A percentile compares a stretch with the other conserved stretches of the same genome.
These are phyloP conservation scores for Rhododendron ovatum DNA, from an alignment of 148 eudicot species.

Conservation along the genomic window DNA sequence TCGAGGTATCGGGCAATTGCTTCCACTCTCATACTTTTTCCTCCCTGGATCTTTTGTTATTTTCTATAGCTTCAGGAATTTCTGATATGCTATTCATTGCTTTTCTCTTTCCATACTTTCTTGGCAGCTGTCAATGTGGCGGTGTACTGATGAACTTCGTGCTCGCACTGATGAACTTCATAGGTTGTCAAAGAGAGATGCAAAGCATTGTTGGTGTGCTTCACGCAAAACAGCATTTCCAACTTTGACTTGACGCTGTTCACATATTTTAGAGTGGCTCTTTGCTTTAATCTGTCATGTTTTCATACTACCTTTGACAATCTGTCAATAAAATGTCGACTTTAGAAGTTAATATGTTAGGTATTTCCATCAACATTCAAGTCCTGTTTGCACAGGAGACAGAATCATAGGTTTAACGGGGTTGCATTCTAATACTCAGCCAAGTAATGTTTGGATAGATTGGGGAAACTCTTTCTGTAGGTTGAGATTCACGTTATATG, in stretches of 20 bases:
- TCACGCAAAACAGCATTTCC: neutral
- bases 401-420: neutral
- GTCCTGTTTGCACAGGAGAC: neutral
- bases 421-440: neutral
- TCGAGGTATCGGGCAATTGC: constrained; percentile 60
- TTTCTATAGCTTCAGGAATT: neutral
- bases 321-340: neutral
- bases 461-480: neutral
- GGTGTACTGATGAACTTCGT: constrained; percentile 91
- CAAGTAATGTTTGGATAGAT: neutral
- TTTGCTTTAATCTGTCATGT: neutral
- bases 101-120: constrained; percentile 9
- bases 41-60: constrained; percentile 30
- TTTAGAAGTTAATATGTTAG: neutral
- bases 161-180: constrained; percentile 68
- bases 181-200: constrained; percentile 62
- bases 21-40: constrained; percentile 68
- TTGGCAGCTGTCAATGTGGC: constrained; percentile 91
- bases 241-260: neutral
- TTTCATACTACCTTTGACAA: neutral
- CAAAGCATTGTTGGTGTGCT: constrained; percentile 83
- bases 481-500: neutral
- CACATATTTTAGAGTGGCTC: neutral
- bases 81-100: neutral
- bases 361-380: neutral